These are phyloP conservation scores for Przewalskia tangutica DNA, from an alignment of 257 asterid species.

Conservation along the genomic window DNA sequence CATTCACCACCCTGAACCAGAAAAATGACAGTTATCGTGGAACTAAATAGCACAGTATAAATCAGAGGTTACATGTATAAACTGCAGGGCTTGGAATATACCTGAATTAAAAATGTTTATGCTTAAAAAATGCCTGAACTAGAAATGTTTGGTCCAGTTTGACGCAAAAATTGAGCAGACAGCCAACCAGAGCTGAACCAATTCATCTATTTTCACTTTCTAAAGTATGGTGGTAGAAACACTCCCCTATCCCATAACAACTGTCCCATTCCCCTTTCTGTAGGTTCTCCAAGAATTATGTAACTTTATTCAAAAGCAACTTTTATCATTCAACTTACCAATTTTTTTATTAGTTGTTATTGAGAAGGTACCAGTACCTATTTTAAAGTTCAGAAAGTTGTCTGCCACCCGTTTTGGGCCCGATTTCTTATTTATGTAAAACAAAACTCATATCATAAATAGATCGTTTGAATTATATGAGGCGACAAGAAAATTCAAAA, in stretches of 20 bases:
- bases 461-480: background rate
- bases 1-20: conserved; percentile 81
- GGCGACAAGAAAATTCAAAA: background rate
- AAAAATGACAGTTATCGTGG: background rate
- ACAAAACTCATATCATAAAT: background rate
- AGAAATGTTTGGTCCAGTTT: background rate
- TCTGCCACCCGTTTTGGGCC: background rate
- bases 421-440: background rate
- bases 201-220: background rate
- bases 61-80: background rate
- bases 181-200: background rate
- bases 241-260: background rate
- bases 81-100: background rate
- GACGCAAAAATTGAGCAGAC: background rate
- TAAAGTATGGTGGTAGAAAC: background rate
- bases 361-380: background rate
- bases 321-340: background rate
- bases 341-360: background rate
- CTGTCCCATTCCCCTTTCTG: background rate
- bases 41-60: background rate
- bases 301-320: background rate
- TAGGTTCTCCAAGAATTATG: background rate
- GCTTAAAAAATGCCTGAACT: background rate
- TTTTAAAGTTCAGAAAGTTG: background rate
- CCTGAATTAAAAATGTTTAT: background rate